Conservation (phyloP, 306 rosid genomes). For the Rosa lucieae region DNA sequence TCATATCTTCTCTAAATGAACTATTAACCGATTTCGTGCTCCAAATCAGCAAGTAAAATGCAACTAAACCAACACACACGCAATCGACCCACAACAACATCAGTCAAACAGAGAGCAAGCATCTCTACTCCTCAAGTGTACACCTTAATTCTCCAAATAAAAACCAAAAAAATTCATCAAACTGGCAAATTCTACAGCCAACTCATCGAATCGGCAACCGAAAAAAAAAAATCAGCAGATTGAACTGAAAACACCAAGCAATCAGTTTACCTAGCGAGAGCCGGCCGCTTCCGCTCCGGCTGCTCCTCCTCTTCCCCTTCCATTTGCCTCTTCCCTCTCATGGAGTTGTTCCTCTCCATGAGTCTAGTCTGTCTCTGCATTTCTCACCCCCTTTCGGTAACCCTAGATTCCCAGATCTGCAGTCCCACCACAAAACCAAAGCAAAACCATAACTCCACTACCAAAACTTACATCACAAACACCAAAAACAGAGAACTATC, state of each 20-base stretch:
- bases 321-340: constrained; percentile 73
- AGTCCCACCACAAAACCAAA: constrained; percentile 25
- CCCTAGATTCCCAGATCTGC: constrained; percentile 48
- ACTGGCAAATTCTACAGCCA: background rate
- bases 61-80: background rate
- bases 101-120: background rate
- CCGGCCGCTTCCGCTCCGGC: constrained; percentile 94
- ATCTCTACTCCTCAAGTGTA: no score
- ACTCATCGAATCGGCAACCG: constrained; percentile 9
- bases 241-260: background rate
- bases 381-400: constrained; percentile 20
- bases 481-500: no score
- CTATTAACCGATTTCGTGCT: background rate
- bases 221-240: constrained; percentile 8
- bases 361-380: constrained; percentile 67
- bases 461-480: no score
- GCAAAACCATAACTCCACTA: no score
- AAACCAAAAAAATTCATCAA: background rate
- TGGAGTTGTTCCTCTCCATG: constrained; percentile 56
- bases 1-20: background rate
- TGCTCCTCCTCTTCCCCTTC: constrained; percentile 91
- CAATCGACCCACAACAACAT: background rate
- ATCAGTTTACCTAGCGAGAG: constrained; percentile 74
- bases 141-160: background rate
- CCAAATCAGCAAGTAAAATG: no score